These are phyloP conservation scores for Begonia fuchsioides DNA, from an alignment of 306 rosid genomes.

Conservation along the genomic window DNA sequence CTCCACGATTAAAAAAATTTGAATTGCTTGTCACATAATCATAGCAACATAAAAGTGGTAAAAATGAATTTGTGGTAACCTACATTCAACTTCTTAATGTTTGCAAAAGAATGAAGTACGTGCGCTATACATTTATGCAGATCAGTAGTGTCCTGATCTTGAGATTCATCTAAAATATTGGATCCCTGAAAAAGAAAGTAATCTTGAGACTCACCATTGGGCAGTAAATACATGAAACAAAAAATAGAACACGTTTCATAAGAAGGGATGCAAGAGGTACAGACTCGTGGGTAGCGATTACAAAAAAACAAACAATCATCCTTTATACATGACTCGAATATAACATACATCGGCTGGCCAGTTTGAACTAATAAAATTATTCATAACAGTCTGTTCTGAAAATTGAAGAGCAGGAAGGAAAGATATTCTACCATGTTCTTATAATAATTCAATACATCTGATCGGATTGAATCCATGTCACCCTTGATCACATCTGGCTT, in stretches of 20 bases:
- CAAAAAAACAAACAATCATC: too few relatives aligned
- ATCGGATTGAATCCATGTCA: slow-evolving; percentile 80
- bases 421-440: slow-evolving; percentile 28
- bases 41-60: not conserved
- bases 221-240: not conserved
- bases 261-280: too few relatives aligned
- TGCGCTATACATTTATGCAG: slow-evolving; percentile 72
- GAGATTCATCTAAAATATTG: slow-evolving; percentile 52
- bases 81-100: slow-evolving; percentile 40
- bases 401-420: not conserved
- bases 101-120: slow-evolving; percentile 30
- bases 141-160: slow-evolving; percentile 94
- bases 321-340: too few relatives aligned
- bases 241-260: too few relatives aligned
- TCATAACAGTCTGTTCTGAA: not conserved
- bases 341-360: too few relatives aligned
- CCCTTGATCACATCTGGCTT: slow-evolving; percentile 87
- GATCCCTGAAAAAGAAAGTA: slow-evolving; percentile 56
- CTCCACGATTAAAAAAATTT: not conserved
- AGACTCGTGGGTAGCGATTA: too few relatives aligned
- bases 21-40: not conserved
- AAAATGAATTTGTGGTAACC: slow-evolving; percentile 12
- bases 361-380: too few relatives aligned
- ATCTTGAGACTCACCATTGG: slow-evolving; percentile 4
- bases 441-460: slow-evolving; percentile 67